A percentile compares a stretch with the other conserved stretches of the same genome.
phyloP scores from a whole-genome alignment of 148 eudicot genomes.

The Silene uniflora region DNA sequence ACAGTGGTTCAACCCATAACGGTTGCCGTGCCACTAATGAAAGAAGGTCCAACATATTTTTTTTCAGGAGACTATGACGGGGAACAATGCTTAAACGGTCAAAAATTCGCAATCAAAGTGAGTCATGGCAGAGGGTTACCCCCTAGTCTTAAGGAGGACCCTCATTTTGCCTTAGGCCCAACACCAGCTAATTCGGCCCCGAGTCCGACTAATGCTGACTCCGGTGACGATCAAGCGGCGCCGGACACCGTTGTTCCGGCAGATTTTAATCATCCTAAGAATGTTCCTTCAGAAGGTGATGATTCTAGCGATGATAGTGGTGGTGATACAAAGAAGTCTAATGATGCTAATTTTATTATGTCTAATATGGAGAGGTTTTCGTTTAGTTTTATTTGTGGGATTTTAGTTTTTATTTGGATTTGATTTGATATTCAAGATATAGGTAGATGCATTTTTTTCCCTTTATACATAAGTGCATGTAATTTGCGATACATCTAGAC shows the following conservation, averaged over 20 bases:
- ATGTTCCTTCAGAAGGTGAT: conserved; percentile 20
- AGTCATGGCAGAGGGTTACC: conserved; percentile 78
- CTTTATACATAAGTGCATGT: neutral
- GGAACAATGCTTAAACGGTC: conserved; percentile 69
- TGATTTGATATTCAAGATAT: conserved; percentile 7
- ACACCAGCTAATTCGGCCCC: conserved; percentile 33
- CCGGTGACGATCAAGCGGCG: conserved; percentile 50
- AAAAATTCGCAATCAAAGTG: conserved; percentile 58
- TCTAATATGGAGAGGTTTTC: conserved; percentile 16
- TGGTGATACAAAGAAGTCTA: conserved; percentile 20
- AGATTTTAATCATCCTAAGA: conserved; percentile 54
- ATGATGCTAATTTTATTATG: conserved; percentile 28
- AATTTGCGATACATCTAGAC: neutral
- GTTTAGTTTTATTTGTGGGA: conserved; percentile 24
- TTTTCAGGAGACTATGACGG: conserved; percentile 93
- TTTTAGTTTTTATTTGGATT: conserved; percentile 27
- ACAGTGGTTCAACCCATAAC: conserved; percentile 39
- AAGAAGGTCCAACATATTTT: conserved; percentile 64
- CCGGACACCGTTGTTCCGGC: conserved; percentile 58
- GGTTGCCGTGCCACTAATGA: conserved; percentile 52
- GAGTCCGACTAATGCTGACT: conserved; percentile 37
- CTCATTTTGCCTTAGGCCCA: conserved; percentile 23
- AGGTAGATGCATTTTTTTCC: no score
- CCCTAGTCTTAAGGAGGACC: conserved; percentile 36
- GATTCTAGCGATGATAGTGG: conserved; percentile 27